These are phyloP conservation scores for Aspergillus pseudonomiae DNA, from an alignment of 2,329 filamentous ascomycete genomes.

Conservation along the genomic window DNA sequence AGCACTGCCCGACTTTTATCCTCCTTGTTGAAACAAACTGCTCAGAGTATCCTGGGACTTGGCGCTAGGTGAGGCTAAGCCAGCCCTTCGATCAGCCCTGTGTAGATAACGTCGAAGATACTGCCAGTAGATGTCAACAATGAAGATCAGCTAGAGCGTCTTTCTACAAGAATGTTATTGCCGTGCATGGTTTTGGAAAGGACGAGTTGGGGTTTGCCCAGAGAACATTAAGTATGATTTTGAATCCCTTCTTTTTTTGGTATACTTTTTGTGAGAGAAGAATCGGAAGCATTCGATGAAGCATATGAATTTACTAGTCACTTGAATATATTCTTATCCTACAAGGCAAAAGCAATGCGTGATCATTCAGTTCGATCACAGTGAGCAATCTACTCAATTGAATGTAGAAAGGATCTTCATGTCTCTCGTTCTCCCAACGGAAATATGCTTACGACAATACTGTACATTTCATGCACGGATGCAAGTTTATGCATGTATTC, in stretches of 20 bases:
- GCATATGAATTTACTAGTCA: neutral
- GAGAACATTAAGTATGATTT: neutral
- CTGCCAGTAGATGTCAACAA: no score
- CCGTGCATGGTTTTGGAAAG: slow-evolving; percentile 55
- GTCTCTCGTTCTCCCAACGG: neutral
- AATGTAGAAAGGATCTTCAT: neutral
- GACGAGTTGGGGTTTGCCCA: slow-evolving; percentile 51
- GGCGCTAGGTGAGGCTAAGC: neutral
- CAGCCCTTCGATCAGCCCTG: neutral
- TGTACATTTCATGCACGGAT: neutral
- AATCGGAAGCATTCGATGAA: neutral
- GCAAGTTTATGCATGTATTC: neutral
- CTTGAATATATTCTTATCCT: neutral
- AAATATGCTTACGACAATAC: neutral
- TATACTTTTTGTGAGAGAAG: no score
- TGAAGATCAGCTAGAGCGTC: slow-evolving; percentile 28
- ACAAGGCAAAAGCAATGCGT: no score
- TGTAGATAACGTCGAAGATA: no score
- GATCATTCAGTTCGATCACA: neutral
- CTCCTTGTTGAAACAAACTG: neutral
- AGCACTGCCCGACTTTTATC: no score
- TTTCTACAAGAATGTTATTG: slow-evolving; percentile 55
- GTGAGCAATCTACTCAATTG: neutral
- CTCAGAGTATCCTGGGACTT: neutral
- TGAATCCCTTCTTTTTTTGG: neutral